A percentile compares a stretch with the other conserved stretches of the same genome.
These are phyloP conservation scores for Penicillium maclennaniae DNA, from an alignment of 495 filamentous ascomycete species.

Conservation along the genomic window DNA sequence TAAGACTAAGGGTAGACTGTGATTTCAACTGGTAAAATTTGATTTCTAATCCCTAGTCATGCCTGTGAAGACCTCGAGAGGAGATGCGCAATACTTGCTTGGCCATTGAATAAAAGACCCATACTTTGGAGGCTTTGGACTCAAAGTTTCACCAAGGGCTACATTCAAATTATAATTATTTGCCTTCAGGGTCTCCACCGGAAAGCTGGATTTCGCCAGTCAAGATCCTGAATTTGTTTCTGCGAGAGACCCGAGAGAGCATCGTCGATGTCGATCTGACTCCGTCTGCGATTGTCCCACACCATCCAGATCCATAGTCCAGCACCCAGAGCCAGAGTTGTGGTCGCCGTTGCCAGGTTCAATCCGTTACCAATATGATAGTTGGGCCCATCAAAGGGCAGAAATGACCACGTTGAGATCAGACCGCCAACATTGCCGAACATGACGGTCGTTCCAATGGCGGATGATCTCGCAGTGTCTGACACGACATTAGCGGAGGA, in stretches of 20 bases:
- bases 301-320: conserved; percentile 56
- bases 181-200: conserved; percentile 46
- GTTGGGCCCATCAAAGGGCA: conserved; percentile 60
- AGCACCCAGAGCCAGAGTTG: conserved; percentile 47
- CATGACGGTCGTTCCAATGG: conserved; percentile 67
- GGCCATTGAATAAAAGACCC: background rate
- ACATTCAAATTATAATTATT: background rate
- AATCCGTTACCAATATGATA: conserved; percentile 72
- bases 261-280: conserved; percentile 47
- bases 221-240: conserved; percentile 59
- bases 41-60: too few relatives aligned
- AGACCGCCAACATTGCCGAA: conserved; percentile 69
- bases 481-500: conserved; percentile 66
- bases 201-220: conserved; percentile 73
- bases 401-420: conserved; percentile 67
- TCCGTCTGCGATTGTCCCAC: conserved; percentile 58
- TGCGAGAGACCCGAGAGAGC: conserved; percentile 53
- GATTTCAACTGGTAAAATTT: too few relatives aligned
- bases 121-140: background rate
- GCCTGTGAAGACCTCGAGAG: too few relatives aligned
- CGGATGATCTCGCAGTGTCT: conserved; percentile 62
- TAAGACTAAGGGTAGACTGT: too few relatives aligned
- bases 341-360: conserved; percentile 60
- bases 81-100: too few relatives aligned
- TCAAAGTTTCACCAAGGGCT: background rate